phyloP scores from a whole-genome alignment of 2,329 filamentous ascomycete genomes.

The Pseudogymnoascus sp. region DNA sequence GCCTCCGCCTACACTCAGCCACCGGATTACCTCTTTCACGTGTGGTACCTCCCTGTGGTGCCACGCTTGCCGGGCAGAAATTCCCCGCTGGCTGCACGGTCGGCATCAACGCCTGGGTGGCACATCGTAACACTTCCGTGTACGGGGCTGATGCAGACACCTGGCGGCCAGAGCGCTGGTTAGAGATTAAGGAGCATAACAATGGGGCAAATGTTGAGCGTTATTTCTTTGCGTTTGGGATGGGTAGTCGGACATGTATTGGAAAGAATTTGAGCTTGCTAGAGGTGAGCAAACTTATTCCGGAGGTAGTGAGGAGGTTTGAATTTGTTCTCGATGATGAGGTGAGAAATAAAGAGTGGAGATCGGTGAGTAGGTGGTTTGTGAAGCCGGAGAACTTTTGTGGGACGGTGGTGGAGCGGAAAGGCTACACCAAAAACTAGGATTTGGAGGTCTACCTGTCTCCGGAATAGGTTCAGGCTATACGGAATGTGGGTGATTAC shows the following conservation, averaged over 20 bases:
- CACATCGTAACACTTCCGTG: slow-evolving; percentile 37
- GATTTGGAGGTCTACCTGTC: no score
- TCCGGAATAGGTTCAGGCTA: no score
- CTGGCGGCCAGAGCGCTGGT: slow-evolving; percentile 43
- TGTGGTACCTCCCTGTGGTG: slow-evolving; percentile 40
- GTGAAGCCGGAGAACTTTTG: slow-evolving; percentile 25
- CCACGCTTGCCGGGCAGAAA: slow-evolving; percentile 34
- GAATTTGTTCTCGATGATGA: slow-evolving; percentile 23
- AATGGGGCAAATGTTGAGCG: slow-evolving; percentile 14
- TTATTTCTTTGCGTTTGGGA: slow-evolving; percentile 30
- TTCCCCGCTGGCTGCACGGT: slow-evolving; percentile 38
- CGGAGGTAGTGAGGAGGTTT: slow-evolving; percentile 29
- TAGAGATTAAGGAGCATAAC: slow-evolving; percentile 25
- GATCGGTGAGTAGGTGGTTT: slow-evolving; percentile 24
- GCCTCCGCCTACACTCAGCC: slow-evolving; percentile 37
- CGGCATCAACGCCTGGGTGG: slow-evolving; percentile 38
- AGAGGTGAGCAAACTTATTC: slow-evolving; percentile 39
- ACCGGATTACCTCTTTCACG: slow-evolving; percentile 44
- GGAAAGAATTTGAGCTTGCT: slow-evolving; percentile 39
- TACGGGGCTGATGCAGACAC: slow-evolving; percentile 37
- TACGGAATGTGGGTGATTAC: no score
- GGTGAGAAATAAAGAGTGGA: slow-evolving; percentile 15
- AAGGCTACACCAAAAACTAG: no score
- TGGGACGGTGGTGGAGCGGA: slow-evolving; percentile 16
- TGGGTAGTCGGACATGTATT: slow-evolving; percentile 38